Percentiles rank a stretch among this genome's conserved stretches.
Evolutionary conservation across 2,329 filamentous ascomycete genomes (phyloP).

Genomic region (Neofusicoccum kwambonambiense): DNA sequence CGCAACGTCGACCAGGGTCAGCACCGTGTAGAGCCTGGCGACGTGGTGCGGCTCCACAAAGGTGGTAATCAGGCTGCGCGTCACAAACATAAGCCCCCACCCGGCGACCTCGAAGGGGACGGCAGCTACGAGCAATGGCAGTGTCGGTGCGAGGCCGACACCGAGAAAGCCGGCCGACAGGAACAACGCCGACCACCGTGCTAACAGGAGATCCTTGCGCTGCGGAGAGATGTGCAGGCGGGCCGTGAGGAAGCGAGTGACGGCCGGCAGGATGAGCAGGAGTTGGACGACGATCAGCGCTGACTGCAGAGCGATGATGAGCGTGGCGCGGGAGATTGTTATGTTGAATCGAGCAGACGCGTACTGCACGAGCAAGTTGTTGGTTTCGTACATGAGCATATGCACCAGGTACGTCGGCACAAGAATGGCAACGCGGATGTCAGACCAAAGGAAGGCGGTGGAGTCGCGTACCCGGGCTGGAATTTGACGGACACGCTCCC

Average conservation of each 20-base stretch:
- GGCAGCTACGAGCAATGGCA: conserved; percentile 30
- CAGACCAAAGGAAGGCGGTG: conserved; percentile 29
- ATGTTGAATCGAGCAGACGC: conserved; percentile 52
- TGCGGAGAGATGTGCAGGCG: conserved; percentile 18
- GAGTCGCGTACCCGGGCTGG: conserved; percentile 21
- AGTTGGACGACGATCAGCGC: conserved; percentile 30
- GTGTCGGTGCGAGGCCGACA: conserved; percentile 30
- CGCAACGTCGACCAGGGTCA: conserved; percentile 52
- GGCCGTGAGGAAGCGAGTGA: conserved; percentile 25
- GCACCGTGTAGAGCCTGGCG: conserved; percentile 54
- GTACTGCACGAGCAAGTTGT: conserved; percentile 52
- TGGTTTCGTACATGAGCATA: conserved; percentile 22
- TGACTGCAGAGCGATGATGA: conserved; percentile 31
- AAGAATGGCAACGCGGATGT: conserved; percentile 32
- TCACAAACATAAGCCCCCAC: conserved; percentile 42
- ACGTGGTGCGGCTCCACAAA: conserved; percentile 56
- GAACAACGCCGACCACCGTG: conserved; percentile 28
- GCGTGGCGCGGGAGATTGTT: conserved; percentile 39
- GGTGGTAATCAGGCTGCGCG: conserved; percentile 53
- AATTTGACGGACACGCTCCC: background rate
- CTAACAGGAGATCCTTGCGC: conserved; percentile 32
- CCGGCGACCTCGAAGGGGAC: conserved; percentile 51
- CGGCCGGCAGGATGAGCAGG: conserved; percentile 30
- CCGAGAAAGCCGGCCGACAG: conserved; percentile 28
- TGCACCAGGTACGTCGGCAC: conserved; percentile 30